Evolutionary conservation across 441 rosid genomes (phyloP), one percentile per base, ranked within the genome.

Genomic region (Dalechampia spathulata): DNA sequence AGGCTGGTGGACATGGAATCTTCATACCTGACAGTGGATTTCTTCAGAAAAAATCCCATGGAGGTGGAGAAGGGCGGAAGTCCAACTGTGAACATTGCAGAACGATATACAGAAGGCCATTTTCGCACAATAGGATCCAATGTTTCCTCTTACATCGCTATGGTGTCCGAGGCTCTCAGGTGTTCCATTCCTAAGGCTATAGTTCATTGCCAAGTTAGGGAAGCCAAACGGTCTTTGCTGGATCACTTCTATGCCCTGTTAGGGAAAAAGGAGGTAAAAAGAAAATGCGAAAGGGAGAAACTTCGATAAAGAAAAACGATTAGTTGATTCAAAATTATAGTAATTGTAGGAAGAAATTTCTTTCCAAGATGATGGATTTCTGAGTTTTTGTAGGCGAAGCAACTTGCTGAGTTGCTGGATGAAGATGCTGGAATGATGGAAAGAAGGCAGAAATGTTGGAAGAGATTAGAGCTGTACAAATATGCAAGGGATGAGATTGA

Each of bases 1-100:
- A 67, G 94, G 37, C 64, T 90, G 67, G 96, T 90, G 45, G 96
- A 90, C 39, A 90, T 90, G 98, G 98, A 90, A 62, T 83, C 98
- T 26, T 79, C 95, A 6, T 87, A 87, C 60, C 73, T 90, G 55
- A 87, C 98, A 2, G 90, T 82, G 16, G 96, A 90, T 6, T 90
- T 87, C 80, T 90, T 87, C 70, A 66, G 96, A 55, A 90, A 71
- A 61, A 87, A 87, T 40, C 90, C 96, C 22, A 86, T 74, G 72
- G 96, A 85, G 60, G 53, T 66, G 23, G 95, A 90, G 49, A 83
- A 71, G 61, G 72, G 75, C 16, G 83, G 80, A 60, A 57, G 58
- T 19, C 80, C 74, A 38, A 65, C 64, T 34, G 69, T 64, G 40
- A 49, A 70, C 0, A 15, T 68, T 20, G 48, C 55, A 62, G 96